These are phyloP conservation scores for Dittrichia graveolens DNA, from an alignment of 129 eudicot genomes.

Conservation along the genomic window DNA sequence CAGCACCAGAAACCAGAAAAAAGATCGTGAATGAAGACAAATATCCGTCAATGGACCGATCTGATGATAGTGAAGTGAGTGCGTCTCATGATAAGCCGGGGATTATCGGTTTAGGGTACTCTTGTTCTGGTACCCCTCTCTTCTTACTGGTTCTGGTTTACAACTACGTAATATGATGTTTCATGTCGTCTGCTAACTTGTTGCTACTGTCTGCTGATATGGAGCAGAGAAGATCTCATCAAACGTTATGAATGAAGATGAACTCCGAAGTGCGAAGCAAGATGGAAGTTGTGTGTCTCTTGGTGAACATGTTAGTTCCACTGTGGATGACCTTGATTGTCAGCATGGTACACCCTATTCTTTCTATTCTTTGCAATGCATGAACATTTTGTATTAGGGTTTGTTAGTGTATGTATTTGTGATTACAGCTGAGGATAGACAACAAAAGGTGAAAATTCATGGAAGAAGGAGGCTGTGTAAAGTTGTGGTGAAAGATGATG, in stretches of 20 bases:
- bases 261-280: conserved; percentile 3
- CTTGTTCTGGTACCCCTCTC: conserved; percentile 21
- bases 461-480: conserved; percentile 94
- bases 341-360: conserved; percentile 30
- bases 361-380: neutral
- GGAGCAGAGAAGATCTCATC: conserved; percentile 13
- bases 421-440: conserved; percentile 38
- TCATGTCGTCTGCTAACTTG: conserved; percentile 1
- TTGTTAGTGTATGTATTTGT: conserved; percentile 2
- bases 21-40: conserved; percentile 10
- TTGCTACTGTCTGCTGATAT: conserved; percentile 23
- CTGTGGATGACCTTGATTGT: conserved; percentile 35
- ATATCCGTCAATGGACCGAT: neutral
- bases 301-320: conserved; percentile 24
- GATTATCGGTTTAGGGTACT: neutral
- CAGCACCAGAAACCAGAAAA: conserved; percentile 8
- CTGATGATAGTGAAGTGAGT: conserved; percentile 16
- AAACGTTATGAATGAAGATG: conserved; percentile 13
- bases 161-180: neutral
- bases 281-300: conserved; percentile 19
- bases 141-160: conserved; percentile 11
- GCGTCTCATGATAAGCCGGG: neutral
- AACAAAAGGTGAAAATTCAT: conserved; percentile 58
- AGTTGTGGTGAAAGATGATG: conserved; percentile 42
- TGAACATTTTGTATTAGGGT: conserved; percentile 6